Base-by-base conservation (phyloP, 148 eudicot species). In the Tetragonia tetragonoides region DNA sequence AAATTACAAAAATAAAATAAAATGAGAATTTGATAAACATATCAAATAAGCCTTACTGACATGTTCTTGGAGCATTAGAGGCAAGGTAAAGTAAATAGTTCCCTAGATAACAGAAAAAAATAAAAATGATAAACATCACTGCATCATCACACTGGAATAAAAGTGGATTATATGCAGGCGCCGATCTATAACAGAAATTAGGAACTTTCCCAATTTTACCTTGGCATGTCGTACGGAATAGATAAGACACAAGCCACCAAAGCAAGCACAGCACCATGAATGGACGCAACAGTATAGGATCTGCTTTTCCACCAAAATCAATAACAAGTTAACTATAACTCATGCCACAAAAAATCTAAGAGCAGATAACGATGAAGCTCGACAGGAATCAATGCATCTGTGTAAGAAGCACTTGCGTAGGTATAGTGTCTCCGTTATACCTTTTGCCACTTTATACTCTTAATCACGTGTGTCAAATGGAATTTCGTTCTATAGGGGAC, bases 161-260 rank as follows among this genome's bases (percentile, higher is more conserved):
- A 60, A 34, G 51, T 1, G 46, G 60, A 47, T 17, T 6, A 39
- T 37, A 49, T 40, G 40, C 37, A 15, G 24, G n/a, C 68, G 28
- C 34, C 14, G 11, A 21, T 46, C 61, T 47, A 76, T 4, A 70
- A 38, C 14, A 14, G 23, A 65, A 77, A 46, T 77, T 37, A 40
- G 37, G 57, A 73, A 65, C 69, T 39, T 60, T 11, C 56, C 21
- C 70, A 6, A 72, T 59, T 28, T 67, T 88, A 95, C 99, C 97
- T 91, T 40, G 99, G 97, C 97, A 95, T 93, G 78, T 95, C 99
- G 84, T 93, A 95, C 12, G 99, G 98, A 74, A 91, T 89, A 18
- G 99, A 95, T 76, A 95, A 79, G 42, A 93, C 97, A 79, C 92
- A 91, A 74, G 97, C 97, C 77, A 89, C 88, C 84, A 95, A 81